Evolutionary conservation across 2,329 filamentous ascomycete genomes (phyloP).

Genomic region (Xylariaceae sp.): DNA sequence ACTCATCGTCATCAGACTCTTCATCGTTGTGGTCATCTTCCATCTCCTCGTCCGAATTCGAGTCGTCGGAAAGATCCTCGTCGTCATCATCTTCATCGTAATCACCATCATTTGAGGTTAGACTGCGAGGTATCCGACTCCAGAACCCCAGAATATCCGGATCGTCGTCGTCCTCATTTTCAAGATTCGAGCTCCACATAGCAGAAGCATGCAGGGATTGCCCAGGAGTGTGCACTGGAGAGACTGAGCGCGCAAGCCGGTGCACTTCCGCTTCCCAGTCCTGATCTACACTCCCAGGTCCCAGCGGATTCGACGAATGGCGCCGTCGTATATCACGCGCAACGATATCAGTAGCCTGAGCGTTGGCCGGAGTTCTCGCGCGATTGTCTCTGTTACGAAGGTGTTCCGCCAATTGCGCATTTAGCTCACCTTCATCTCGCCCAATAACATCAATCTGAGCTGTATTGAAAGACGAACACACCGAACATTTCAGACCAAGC

Average conservation of each 20-base stretch:
- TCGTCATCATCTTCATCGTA: slow-evolving; percentile 30
- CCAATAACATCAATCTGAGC: slow-evolving; percentile 60
- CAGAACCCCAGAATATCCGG: slow-evolving; percentile 57
- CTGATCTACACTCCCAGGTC: slow-evolving; percentile 10
- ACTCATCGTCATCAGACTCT: slow-evolving; percentile 42
- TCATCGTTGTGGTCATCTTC: slow-evolving; percentile 47
- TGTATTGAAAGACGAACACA: slow-evolving; percentile 68
- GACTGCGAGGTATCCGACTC: slow-evolving; percentile 40
- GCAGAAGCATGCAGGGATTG: slow-evolving; percentile 15
- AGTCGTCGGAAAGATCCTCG: slow-evolving; percentile 24
- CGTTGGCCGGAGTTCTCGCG: slow-evolving; percentile 9
- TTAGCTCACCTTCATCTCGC: slow-evolving; percentile 13
- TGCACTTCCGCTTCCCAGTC: slow-evolving; percentile 23
- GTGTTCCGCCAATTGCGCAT: background rate
- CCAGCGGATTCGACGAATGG: slow-evolving; percentile 28
- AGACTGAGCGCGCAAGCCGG: slow-evolving; percentile 41
- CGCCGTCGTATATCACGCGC: slow-evolving; percentile 26
- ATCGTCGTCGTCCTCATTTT: slow-evolving; percentile 43
- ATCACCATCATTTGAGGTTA: slow-evolving; percentile 32
- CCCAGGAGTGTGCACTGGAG: slow-evolving; percentile 30
- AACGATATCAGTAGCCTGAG: slow-evolving; percentile 9
- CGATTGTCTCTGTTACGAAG: slow-evolving; percentile 11
- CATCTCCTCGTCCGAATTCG: slow-evolving; percentile 35
- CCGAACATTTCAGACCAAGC: slow-evolving; percentile 84
- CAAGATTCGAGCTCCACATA: slow-evolving; percentile 15